Evolutionary conservation across 345 rosid genomes (phyloP).

Genomic region (Isatis tinctoria): DNA sequence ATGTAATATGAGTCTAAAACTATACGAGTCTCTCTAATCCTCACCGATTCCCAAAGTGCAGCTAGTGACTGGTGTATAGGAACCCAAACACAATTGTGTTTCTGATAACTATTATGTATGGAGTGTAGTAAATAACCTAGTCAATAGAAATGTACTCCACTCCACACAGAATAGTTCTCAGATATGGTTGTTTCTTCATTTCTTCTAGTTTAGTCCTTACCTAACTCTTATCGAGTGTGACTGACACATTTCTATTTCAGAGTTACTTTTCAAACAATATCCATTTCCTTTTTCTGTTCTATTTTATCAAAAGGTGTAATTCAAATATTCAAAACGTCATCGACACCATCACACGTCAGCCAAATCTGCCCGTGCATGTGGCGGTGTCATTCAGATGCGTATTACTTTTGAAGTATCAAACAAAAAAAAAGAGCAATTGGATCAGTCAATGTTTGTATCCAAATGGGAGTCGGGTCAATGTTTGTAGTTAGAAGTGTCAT

Average conservation of each 20-base stretch:
- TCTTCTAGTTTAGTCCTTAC: not conserved
- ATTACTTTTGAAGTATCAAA: not conserved
- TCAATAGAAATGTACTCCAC: not conserved
- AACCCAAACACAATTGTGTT: too few species aligned
- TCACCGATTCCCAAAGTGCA: too few species aligned
- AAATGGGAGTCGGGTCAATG: not conserved
- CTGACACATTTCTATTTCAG: not conserved
- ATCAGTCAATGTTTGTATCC: not conserved
- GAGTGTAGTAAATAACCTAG: not conserved
- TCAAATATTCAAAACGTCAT: not conserved
- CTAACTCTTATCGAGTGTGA: not conserved
- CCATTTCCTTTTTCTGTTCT: not conserved
- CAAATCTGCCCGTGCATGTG: not conserved
- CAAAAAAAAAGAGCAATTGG: not conserved
- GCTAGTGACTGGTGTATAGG: too few species aligned
- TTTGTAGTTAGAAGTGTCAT: not conserved
- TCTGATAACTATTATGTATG: too few species aligned
- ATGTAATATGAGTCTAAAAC: too few species aligned
- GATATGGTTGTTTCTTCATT: not conserved
- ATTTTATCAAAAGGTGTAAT: not conserved
- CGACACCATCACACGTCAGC: not conserved
- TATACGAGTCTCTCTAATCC: too few species aligned
- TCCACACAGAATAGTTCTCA: too few species aligned
- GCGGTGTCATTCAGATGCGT: not conserved
- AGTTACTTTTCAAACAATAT: too few species aligned